A percentile compares a stretch with the other conserved stretches of the same genome.
Conservation (phyloP, 192 early-diverging fungal genomes). For the Rhizoclosmatium globosum region DNA sequence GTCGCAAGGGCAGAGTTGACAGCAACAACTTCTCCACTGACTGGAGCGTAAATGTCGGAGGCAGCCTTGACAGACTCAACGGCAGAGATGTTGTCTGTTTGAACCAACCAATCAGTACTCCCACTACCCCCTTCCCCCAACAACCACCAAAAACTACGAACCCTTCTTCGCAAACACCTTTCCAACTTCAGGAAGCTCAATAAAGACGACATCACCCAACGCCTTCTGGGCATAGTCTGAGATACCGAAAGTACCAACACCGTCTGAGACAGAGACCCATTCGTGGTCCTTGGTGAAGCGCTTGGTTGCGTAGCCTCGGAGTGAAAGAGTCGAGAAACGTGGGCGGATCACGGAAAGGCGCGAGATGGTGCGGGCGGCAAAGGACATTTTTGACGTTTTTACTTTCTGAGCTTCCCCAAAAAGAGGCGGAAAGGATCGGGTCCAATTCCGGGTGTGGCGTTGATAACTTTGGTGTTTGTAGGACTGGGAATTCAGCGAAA, state of each 20-base stretch:
- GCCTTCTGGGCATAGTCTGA: slow-evolving; percentile 90
- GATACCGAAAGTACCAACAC: slow-evolving; percentile 88
- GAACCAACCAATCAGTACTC: neutral
- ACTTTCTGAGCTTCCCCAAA: too few species aligned
- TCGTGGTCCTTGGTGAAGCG: slow-evolving; percentile 91
- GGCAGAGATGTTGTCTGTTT: slow-evolving; percentile 71
- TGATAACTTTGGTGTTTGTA: too few species aligned
- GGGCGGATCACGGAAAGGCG: too few species aligned
- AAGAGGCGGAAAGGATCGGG: too few species aligned
- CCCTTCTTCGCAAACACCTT: slow-evolving; percentile 67
- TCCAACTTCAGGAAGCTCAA: slow-evolving; percentile 83
- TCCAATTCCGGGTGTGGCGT: too few species aligned
- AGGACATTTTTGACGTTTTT: too few species aligned
- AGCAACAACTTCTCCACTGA: slow-evolving; percentile 82
- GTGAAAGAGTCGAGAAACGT: neutral
- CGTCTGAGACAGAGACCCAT: slow-evolving; percentile 80
- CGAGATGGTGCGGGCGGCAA: too few species aligned
- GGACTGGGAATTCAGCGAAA: too few species aligned
- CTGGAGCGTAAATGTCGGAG: slow-evolving; percentile 88
- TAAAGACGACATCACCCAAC: slow-evolving; percentile 95
- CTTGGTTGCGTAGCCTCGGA: slow-evolving; percentile 39
- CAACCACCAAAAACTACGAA: slow-evolving; percentile 31
- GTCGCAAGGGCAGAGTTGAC: slow-evolving; percentile 72
- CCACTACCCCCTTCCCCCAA: neutral
- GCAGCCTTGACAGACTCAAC: slow-evolving; percentile 97